Base-by-base conservation (phyloP, 2,329 filamentous ascomycete genomes). In the Pseudomassariella vexata region DNA sequence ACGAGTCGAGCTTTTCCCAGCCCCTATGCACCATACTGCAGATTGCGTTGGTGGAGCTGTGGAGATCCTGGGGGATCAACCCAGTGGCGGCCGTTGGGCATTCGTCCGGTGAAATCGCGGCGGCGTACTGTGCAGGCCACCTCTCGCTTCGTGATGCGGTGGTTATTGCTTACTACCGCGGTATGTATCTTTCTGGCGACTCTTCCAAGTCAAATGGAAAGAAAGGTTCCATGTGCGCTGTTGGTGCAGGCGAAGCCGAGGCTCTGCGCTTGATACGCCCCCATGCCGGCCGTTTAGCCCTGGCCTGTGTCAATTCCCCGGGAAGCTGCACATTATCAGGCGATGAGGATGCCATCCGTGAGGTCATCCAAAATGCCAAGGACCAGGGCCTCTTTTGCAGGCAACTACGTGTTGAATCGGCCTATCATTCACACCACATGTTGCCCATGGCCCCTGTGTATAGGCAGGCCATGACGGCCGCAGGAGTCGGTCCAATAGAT, bases 381-480 rank as follows among this genome's bases (percentile, higher is more conserved):
- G 52, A 58, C 19, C 59, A 62, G 17, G 50, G 56, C 17, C 44
- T 67, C 3, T 73, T 75, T 43, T 63, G 65, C 31, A 60, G 64
- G 18, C 63, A 62, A 18, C 57, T 74, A 3, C 58, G 59, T 3
- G 65, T 74, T 5, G 63, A 68, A 8, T 61, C 65, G 9, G 70
- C 70, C 0, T 76, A 75, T 24, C 72, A 76, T 44, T 76, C 70
- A 0, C 56, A 63, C 21, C 68, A 73, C 40, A 74, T 76, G 70
- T 59, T 66, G 28, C 49, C 63, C 2, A 56, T 73, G 1, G 64
- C 68, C 2, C 61, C 66, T 4, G 60, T 65, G 4, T 73, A 73
- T 39, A 46, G 58, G 10, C 50, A 53, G 1, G 56, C 60, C 2
- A 54, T 62, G 19, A n/a, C n/a, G n/a, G n/a, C n/a, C n/a, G n/a